Conservation (phyloP, 805 yeast genomes). For the Lachancea fermentati region DNA sequence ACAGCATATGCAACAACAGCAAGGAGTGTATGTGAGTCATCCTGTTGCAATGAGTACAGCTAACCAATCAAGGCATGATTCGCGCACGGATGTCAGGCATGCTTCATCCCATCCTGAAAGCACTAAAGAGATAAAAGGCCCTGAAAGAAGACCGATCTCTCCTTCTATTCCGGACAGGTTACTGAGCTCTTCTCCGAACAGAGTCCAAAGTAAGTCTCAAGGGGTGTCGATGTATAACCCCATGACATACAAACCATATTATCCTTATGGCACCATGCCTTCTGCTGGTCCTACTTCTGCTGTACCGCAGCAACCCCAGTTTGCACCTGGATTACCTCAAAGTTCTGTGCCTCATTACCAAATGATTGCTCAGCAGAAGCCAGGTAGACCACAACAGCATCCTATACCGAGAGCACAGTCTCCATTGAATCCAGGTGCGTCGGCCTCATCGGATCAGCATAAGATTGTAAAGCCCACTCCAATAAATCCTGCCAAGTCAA, state of each 20-base stretch:
- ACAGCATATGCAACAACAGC: conserved; percentile 3
- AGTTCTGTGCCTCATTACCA: conserved; percentile 2
- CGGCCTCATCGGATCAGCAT: conserved; percentile 7
- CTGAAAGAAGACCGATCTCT: conserved; percentile 7
- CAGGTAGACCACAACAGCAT: not conserved
- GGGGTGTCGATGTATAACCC: conserved; percentile 5
- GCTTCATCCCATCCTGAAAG: conserved; percentile 6
- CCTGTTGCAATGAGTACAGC: conserved; percentile 1
- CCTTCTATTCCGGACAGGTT: conserved; percentile 4
- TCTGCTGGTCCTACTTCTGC: conserved; percentile 3
- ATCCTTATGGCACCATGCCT: conserved; percentile 12
- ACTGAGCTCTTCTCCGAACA: conserved; percentile 1
- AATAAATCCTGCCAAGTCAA: conserved; percentile 7
- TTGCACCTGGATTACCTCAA: not conserved
- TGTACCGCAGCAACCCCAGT: conserved; percentile 1
- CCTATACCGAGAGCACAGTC: conserved; percentile 5
- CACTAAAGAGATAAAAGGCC: not conserved
- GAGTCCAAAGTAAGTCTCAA: not conserved
- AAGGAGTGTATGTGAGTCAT: not conserved
- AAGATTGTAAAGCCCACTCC: conserved; percentile 14
- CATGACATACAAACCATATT: conserved; percentile 11
- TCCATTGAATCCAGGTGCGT: conserved; percentile 3
- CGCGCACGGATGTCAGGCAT: conserved; percentile 2
- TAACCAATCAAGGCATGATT: not conserved
- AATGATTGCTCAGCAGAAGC: conserved; percentile 4